A percentile compares a stretch with the other conserved stretches of the same genome.
Conservation (phyloP, 768 basidiomycete species). For the Boletus vermiculosoides region DNA sequence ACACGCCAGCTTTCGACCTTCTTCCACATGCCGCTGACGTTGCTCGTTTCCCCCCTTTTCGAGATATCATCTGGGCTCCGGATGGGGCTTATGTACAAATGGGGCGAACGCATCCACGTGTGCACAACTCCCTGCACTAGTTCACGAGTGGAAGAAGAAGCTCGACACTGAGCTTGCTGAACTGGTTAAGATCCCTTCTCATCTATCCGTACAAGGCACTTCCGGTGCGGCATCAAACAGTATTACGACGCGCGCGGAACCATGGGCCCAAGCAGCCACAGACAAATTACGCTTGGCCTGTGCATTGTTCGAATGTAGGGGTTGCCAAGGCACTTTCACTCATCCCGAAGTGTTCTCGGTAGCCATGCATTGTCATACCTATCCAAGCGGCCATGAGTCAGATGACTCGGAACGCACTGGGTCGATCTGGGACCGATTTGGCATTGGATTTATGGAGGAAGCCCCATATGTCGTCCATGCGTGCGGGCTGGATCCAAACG, state of each 20-base stretch:
- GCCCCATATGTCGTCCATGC: conserved; percentile 7
- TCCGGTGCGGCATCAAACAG: not conserved
- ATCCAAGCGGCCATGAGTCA: too few species aligned
- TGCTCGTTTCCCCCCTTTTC: not conserved
- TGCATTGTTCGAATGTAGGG: not conserved
- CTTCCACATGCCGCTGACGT: conserved; percentile 9
- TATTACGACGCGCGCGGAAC: not conserved
- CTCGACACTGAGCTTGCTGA: not conserved
- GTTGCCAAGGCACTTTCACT: not conserved
- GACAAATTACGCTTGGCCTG: not conserved
- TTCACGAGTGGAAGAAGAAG: not conserved
- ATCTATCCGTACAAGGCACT: not conserved
- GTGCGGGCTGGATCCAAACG: conserved; percentile 16
- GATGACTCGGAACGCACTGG: not conserved
- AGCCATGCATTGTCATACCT: not conserved
- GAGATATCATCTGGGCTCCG: not conserved
- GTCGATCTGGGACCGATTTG: not conserved
- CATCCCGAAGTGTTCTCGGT: not conserved
- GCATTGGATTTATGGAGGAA: not conserved
- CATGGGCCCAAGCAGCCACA: not conserved
- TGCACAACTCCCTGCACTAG: not conserved
- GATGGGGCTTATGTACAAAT: not conserved
- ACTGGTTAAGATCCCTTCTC: not conserved
- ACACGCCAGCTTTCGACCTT: not conserved
- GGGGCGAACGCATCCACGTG: too few species aligned